A percentile compares a stretch with the other conserved stretches of the same genome.
Conservation (phyloP, 139 green algal genomes). For the Coelastrella sp. region DNA sequence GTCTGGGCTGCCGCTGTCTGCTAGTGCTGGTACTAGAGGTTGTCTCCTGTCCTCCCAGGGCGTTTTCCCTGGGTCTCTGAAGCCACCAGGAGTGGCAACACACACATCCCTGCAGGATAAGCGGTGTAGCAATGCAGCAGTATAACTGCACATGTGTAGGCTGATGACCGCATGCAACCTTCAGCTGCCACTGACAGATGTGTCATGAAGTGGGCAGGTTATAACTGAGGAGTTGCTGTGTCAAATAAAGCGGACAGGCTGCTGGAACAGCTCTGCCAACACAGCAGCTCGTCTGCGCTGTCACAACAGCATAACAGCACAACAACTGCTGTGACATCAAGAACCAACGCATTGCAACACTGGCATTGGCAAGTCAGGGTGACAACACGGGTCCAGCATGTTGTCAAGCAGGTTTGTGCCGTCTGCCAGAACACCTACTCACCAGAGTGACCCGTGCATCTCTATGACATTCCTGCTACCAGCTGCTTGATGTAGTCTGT, state of each 20-base stretch:
- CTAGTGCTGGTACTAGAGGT: slow-evolving; percentile 63
- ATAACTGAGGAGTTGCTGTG: too few species aligned
- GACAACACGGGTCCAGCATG: too few species aligned
- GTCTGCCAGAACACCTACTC: background rate
- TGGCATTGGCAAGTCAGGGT: too few species aligned
- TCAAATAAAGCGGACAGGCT: too few species aligned
- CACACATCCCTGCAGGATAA: slow-evolving; percentile 58
- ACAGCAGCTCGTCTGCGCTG: too few species aligned
- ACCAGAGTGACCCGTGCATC: slow-evolving; percentile 42
- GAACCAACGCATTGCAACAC: too few species aligned
- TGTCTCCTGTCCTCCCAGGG: slow-evolving; percentile 65
- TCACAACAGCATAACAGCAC: too few species aligned
- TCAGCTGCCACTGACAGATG: too few species aligned
- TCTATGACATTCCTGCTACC: slow-evolving; percentile 35
- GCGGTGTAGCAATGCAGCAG: background rate
- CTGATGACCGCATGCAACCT: too few species aligned
- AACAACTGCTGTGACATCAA: too few species aligned
- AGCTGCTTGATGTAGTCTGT: slow-evolving; percentile 38
- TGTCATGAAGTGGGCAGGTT: too few species aligned
- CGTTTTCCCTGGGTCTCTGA: slow-evolving; percentile 1
- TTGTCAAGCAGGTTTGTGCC: background rate
- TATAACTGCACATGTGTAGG: background rate
- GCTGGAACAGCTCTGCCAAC: too few species aligned
- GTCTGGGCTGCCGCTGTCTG: slow-evolving; percentile 39
- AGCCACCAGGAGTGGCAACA: slow-evolving; percentile 31